Percentiles rank a stretch among this genome's conserved stretches.
These are phyloP conservation scores for Prunus davidiana DNA, from an alignment of 306 rosid species.

Conservation along the genomic window DNA sequence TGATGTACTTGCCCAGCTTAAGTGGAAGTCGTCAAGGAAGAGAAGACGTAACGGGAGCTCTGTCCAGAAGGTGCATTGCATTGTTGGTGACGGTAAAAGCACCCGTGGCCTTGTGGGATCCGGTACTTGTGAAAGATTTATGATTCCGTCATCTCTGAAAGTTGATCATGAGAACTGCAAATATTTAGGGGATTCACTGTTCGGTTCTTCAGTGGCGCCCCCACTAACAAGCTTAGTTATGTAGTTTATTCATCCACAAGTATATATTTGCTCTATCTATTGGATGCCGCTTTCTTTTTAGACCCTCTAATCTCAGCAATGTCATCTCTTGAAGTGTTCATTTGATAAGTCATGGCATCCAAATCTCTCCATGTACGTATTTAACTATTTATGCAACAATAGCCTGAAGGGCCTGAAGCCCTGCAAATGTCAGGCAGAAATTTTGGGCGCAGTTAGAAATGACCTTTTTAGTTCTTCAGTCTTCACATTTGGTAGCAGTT, in stretches of 20 bases:
- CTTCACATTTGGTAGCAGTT: slow-evolving; percentile 5
- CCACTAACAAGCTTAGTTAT: slow-evolving; percentile 69
- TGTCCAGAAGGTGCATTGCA: slow-evolving; percentile 23
- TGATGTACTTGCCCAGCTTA: slow-evolving; percentile 39
- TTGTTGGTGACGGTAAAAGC: slow-evolving; percentile 10
- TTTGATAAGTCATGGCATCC: slow-evolving; percentile 29
- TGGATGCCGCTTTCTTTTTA: slow-evolving; percentile 31
- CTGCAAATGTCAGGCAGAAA: slow-evolving; percentile 34
- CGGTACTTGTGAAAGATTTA: slow-evolving; percentile 40
- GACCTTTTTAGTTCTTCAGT: slow-evolving; percentile 18
- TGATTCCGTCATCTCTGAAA: slow-evolving; percentile 48
- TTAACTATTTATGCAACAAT: slow-evolving; percentile 6
- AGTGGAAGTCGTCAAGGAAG: slow-evolving; percentile 71
- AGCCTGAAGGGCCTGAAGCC: slow-evolving; percentile 42
- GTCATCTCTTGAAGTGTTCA: neutral
- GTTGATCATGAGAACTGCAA: slow-evolving; percentile 79
- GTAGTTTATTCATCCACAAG: slow-evolving; percentile 28
- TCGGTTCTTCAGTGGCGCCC: slow-evolving; percentile 68
- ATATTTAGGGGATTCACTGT: slow-evolving; percentile 56
- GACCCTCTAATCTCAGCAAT: slow-evolving; percentile 3
- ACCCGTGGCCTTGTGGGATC: slow-evolving; percentile 24
- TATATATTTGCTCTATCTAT: slow-evolving; percentile 25
- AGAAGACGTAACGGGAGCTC: slow-evolving; percentile 41
- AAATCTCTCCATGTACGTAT: slow-evolving; percentile 24
- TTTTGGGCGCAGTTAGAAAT: slow-evolving; percentile 22